Base-by-base conservation (phyloP, 192 early-diverging fungal species). In the Nowakowskiella sp. region DNA sequence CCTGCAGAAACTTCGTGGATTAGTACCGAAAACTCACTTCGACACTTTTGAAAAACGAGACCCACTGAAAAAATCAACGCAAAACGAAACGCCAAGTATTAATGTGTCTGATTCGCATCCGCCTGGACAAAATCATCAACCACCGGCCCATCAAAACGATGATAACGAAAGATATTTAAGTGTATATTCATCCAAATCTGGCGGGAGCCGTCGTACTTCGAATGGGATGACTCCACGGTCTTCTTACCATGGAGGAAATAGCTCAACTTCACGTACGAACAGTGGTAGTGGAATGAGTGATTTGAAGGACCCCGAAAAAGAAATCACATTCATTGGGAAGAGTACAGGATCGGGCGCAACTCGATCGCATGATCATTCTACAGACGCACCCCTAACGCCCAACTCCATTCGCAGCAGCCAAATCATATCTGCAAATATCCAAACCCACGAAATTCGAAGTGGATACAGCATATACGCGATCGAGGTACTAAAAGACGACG, bases 391-490 rank as follows among this genome's bases (percentile, higher is more conserved):
- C 13, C 36, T 19, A 39, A 13, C 36, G 36, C 36, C 36, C 13
- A 39, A 39, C 19, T 19, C 36, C 36, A 13, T 39, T 19, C 36
- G 36, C 36, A 39, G 36, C 36, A 4, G n/a, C 5, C 24, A 13
- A 9, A 36, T 62, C 2, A 51, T 66, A 4, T 46, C 51, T 7
- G 47, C 49, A 3, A 31, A 9, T 26, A 47, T 66, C 13, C 54
- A 57, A 30, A 31, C n/a, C 30, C 44, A 44, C 31, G 42, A 53
- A 1, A 7, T 45, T 25, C 44, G 36, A 30, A 42, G 49, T 54
- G 51, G 58, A 31, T 52, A 64, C 31, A 60, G 46, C 30, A 36
- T 49, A 4, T 73, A 50, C 47, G 57, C 64, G 10, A 31, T 70
- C 53, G 60, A 65, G 49, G 22, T 66, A 19, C 31, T 58, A 39